phyloP scores from a whole-genome alignment of 2,329 filamentous ascomycete genomes.

The Scytalidium sp. region DNA sequence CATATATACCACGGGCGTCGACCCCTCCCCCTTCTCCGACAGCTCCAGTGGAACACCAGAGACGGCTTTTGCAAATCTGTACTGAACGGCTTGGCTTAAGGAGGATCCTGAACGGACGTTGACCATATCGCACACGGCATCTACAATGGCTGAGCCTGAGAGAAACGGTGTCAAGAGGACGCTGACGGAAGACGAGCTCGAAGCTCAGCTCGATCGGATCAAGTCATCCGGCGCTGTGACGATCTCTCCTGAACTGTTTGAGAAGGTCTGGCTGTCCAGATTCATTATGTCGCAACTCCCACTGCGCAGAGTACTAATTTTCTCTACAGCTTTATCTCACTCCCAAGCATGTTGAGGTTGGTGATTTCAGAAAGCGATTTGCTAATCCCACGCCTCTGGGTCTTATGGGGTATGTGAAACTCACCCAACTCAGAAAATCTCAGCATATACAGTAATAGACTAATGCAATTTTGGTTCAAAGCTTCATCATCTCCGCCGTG shows the following conservation, averaged over 20 bases:
- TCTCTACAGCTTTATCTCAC: conserved; percentile 16
- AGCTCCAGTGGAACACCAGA: no score
- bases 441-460: neutral
- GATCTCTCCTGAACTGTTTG: conserved; percentile 20
- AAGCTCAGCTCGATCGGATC: conserved; percentile 6
- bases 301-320: neutral
- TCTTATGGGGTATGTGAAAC: conserved; percentile 15
- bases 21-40: no score
- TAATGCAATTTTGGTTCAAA: neutral
- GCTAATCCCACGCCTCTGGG: conserved; percentile 21
- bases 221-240: conserved; percentile 15
- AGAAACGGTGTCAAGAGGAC: neutral
- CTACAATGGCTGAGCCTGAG: neutral
- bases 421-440: neutral
- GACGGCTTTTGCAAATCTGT: no score
- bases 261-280: conserved; percentile 14
- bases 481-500: conserved; percentile 34
- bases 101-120: neutral
- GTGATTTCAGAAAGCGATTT: conserved; percentile 18
- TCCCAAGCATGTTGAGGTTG: conserved; percentile 12
- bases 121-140: neutral
- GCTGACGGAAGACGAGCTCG: neutral
- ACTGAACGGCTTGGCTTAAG: neutral
- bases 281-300: no score
- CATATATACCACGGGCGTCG: no score